Evolutionary conservation across 2,329 filamentous ascomycete species (phyloP), one percentile per base, ranked within the genome.

Genomic region (Fusarium incarnatum): DNA sequence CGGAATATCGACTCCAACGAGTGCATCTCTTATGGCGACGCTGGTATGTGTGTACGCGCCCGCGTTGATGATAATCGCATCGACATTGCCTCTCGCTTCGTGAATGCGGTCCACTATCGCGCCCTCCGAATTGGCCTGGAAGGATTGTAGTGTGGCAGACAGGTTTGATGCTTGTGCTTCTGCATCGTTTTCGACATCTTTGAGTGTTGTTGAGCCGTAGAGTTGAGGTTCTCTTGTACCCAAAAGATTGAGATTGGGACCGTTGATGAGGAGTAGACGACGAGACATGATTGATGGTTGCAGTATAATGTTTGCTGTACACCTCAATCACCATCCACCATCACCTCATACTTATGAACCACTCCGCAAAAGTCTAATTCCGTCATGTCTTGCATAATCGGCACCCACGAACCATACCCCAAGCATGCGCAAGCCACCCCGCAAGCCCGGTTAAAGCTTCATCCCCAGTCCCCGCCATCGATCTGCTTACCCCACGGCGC

Each of bases 171-270:
- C 88, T 64, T 90, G 88, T 0, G 80, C 65, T 50, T 81, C 75
- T 25, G 86, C 86, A 12, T 81, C 72, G 4, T 78, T 63, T 48
- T 88, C 83, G 18, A 94, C 85, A 70, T 92, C 87, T 22, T 82
- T 53, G 15, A 94, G 88, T 0, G 91, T 93, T 1, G 88, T 89
- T 65, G 83, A 84, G 76, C 92, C 92, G 81, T 94, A 94, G 74
- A 93, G 86, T 28, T 88, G 82, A 18, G 92, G 92, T 78, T 95
- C 92, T 23, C 92, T 86, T 15, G 88, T 91, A 37, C 92, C 92
- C 30, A 94, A 86, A 52, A 94, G 89, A 81, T 94, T 94, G 73
- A 94, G 89, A 79, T 94, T 94, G 32, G 92, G 91, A n/a, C 92
- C 92, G 79, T 94, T 94, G 82, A 94, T 89, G 70, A 94, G 84